phyloP scores from a whole-genome alignment of 2,329 filamentous ascomycete species.

The Didymella lethalis region DNA sequence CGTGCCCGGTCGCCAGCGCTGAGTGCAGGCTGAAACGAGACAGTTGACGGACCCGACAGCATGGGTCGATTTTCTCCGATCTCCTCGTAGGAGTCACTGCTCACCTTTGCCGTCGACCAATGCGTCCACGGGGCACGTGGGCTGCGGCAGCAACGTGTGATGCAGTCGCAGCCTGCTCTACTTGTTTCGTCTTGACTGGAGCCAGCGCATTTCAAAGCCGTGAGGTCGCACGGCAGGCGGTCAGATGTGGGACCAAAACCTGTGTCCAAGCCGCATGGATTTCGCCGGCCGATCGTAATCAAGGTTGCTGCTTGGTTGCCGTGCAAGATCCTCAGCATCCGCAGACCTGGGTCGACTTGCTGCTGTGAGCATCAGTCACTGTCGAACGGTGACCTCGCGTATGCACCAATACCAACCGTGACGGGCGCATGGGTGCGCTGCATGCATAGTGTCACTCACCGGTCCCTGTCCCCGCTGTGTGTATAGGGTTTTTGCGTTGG shows the following conservation, averaged over 20 bases:
- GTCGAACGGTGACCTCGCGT: slow-evolving; percentile 10
- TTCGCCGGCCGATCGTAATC: slow-evolving; percentile 20
- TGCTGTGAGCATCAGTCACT: slow-evolving; percentile 12
- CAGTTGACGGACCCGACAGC: slow-evolving; percentile 30
- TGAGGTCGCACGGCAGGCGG: slow-evolving; percentile 35
- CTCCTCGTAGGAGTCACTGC: slow-evolving; percentile 24
- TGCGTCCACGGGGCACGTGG: slow-evolving; percentile 26
- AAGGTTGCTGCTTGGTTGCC: slow-evolving; percentile 15
- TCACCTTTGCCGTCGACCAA: slow-evolving; percentile 23
- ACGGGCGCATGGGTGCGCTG: slow-evolving; percentile 13
- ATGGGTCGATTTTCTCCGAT: slow-evolving; percentile 38
- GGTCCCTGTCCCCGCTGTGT: slow-evolving; percentile 5
- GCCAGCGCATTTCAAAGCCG: slow-evolving; percentile 38
- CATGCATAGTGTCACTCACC: slow-evolving; percentile 9
- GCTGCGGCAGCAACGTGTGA: slow-evolving; percentile 25
- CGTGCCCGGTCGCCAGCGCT: slow-evolving; percentile 8
- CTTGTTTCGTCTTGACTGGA: slow-evolving; percentile 38
- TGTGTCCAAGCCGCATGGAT: slow-evolving; percentile 17
- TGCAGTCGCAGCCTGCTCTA: slow-evolving; percentile 26
- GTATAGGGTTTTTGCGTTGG: slow-evolving; percentile 3
- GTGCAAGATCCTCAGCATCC: slow-evolving; percentile 20
- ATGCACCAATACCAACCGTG: slow-evolving; percentile 4
- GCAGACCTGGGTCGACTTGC: slow-evolving; percentile 21
- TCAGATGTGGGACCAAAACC: slow-evolving; percentile 18
- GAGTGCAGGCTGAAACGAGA: slow-evolving; percentile 18